Evolutionary conservation across 768 basidiomycete genomes (phyloP), one percentile per base, ranked within the genome.

Genomic region (Amanita rimosa): DNA sequence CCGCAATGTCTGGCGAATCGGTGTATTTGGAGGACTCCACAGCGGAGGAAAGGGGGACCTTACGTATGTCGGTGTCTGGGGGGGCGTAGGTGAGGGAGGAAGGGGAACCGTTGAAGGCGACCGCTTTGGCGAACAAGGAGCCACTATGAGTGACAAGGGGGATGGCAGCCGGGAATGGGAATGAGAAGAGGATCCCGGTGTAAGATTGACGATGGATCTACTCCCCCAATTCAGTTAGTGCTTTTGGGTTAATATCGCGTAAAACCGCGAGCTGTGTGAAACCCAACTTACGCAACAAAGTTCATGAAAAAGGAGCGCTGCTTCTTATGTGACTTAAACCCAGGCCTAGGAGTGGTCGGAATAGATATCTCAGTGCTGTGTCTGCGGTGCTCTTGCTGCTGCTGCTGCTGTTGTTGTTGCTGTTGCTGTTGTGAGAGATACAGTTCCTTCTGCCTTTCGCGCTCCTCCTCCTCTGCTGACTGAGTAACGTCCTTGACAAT

Each of bases 281-380:
- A 49, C 6, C 43, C 52, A 36, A 61, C 72, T 45, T 65, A 82
- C 73, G 79, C 73, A 51, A 86, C 76, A 35, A 88, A 65, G 6
- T 81, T 74, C 74, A 81, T 83, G 42, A 85, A 67, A 51, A 87
- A 59, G 13, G 85, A 87, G 38, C 79, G 72, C 55, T 83, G 79
- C 55, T 50, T 50, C 26, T 39, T 51, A 37, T 52, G 44, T 9
- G 40, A 17, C 38, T 40, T 48, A 6, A 35, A 10, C 35, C 66
- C 24, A 11, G 29, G 35, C 16, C 19, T 51, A 29, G 43, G 50
- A 43, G 16, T n/a, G n/a, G n/a, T 8, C 31, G 42, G 27, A 13
- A 44, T 22, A 34, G 38, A 38, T 6, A 29, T 10, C 11, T 37
- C 13, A 10, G n/a, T 36, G n/a, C 54, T 56, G 47, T 48, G 51